Evolutionary conservation across 1,284 basidiomycete genomes (phyloP), one percentile per base, ranked within the genome.

Genomic region (Cystobasidiaceae sp.): DNA sequence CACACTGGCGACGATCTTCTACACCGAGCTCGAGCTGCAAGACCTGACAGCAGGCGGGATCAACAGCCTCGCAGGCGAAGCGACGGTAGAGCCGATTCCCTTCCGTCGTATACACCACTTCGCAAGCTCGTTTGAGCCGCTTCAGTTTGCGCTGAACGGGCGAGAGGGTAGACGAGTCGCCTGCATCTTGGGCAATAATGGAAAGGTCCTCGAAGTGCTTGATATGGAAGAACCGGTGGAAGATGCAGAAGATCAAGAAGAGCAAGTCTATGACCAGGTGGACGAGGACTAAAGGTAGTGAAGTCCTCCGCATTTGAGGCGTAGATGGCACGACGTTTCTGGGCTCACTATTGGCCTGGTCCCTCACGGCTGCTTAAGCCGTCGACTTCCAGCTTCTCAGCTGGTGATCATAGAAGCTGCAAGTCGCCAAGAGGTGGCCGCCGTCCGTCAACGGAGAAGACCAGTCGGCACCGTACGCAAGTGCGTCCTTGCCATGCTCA

Each of bases 391-490:
- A 98, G 28, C 93, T 73, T 76, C 87, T 84, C 77, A 97, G 75
- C 25, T 81, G 78, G 74, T 93, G 89, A 76, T 99, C 94, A 75
- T 98, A 98, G 77, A 99, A 99, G 17, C 93, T 97, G 75, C 92
- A 96, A 73, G 88, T 94, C 25, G 86, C 91, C 32, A 97, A 81
- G 32, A 88, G 3, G 83, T 86, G 50, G 28, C 56, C 57, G 68
- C 77, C 0, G 70, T 75, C 27, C 70, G 74, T 5, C 56, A 74
- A 0, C 68, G 64, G 8, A n/a, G 39, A n/a, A n/a, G 85, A 87
- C 94, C 96, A 99, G 76, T 98, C 94, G 6, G 82, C 90, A 0
- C 96, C 96, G 75, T 99, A 99, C 5, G 91, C 94, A 67, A 99
- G 79, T 11, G 88, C 91, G 64, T 83, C 61, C 30, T 64, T 64